These are phyloP conservation scores for Funneliformis mosseae DNA, from an alignment of 192 early-diverging fungal species.

Conservation along the genomic window DNA sequence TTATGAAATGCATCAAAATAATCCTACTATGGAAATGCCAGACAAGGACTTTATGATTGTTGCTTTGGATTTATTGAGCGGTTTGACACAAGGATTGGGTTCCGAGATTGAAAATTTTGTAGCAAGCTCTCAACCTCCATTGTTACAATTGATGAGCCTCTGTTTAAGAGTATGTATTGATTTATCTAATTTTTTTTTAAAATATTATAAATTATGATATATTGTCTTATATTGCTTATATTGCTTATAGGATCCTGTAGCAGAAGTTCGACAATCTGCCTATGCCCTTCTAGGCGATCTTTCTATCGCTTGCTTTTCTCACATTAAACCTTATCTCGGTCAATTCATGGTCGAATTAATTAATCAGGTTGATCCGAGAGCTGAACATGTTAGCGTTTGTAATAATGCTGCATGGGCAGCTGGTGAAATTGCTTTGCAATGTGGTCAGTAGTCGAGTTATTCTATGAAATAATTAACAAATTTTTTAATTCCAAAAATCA, in stretches of 20 bases:
- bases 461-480: not conserved
- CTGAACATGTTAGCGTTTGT: conserved; percentile 82
- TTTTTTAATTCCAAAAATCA: not conserved
- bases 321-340: conserved; percentile 78
- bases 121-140: conserved; percentile 64
- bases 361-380: conserved; percentile 70
- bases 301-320: conserved; percentile 85
- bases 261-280: conserved; percentile 92
- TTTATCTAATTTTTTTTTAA: not conserved
- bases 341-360: conserved; percentile 80
- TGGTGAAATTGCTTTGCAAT: conserved; percentile 94
- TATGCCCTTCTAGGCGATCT: conserved; percentile 97
- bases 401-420: conserved; percentile 99
- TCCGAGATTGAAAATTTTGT: conserved; percentile 76
- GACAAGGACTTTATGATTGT: conserved; percentile 98
- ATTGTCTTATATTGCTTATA: not conserved
- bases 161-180: conserved; percentile 72
- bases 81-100: conserved; percentile 90
- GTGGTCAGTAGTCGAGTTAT: conserved; percentile 47
- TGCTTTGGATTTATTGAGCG: conserved; percentile 91
- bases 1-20: conserved; percentile 53
- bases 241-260: conserved; percentile 51
- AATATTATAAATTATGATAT: not conserved
- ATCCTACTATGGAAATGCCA: conserved; percentile 64
- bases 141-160: conserved; percentile 77